Evolutionary conservation across 768 basidiomycete genomes (phyloP).

Genomic region (Phylloporus scabripes): DNA sequence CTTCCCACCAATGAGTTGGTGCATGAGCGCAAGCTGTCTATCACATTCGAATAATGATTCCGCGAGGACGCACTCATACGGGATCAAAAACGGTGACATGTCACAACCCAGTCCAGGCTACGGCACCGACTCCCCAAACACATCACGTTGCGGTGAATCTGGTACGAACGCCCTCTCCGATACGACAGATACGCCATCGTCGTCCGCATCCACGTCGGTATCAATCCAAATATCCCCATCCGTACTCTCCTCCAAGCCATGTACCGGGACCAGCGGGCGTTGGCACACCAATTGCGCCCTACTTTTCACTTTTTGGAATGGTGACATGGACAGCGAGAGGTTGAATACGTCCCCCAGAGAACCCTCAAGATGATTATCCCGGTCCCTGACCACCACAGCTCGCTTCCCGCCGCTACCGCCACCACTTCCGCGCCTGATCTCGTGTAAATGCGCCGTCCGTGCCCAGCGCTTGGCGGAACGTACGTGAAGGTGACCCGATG

Average conservation of each 20-base stretch:
- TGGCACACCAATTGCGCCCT: background rate
- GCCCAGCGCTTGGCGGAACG: conserved; percentile 54
- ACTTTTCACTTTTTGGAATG: background rate
- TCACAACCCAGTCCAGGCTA: background rate
- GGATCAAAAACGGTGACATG: background rate
- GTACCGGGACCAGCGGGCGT: no score
- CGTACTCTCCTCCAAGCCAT: no score
- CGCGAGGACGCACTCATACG: background rate
- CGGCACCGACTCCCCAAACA: conserved; percentile 4
- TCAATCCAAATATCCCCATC: no score
- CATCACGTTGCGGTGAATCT: conserved; percentile 5
- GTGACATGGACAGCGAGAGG: background rate
- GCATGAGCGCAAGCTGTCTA: background rate
- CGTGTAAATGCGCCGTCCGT: conserved; percentile 63
- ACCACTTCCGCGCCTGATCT: conserved; percentile 36
- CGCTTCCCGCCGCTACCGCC: conserved; percentile 3
- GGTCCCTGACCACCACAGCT: background rate
- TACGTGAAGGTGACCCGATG: conserved; percentile 7
- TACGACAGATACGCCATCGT: conserved; percentile 17
- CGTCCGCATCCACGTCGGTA: conserved; percentile 10
- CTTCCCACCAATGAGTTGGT: no score
- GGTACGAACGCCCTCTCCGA: conserved; percentile 13
- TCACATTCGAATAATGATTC: background rate
- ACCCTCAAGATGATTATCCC: conserved; percentile 6
- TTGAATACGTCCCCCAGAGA: conserved; percentile 17